phyloP scores from a whole-genome alignment of 371 early-diverging fungal species.

The Mortierella sp. region DNA sequence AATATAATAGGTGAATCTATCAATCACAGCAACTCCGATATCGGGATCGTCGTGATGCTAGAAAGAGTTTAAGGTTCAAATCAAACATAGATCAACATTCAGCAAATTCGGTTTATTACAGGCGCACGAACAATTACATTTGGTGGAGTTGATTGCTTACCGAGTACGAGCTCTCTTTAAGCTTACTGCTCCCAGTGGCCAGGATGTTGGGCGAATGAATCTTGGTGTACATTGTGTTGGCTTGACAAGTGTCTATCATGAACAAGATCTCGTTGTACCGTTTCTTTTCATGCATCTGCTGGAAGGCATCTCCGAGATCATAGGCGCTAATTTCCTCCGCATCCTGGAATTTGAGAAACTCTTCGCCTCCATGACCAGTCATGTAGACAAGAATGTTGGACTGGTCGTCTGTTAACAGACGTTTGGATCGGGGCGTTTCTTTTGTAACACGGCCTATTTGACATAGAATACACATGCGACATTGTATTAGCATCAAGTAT shows the following conservation, averaged over 20 bases:
- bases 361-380: constrained; percentile 99
- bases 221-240: constrained; percentile 93
- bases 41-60: constrained; percentile 91
- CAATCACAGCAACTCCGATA: constrained; percentile 96
- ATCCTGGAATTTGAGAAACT: constrained; percentile 98
- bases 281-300: constrained; percentile 96
- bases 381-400: constrained; percentile 96
- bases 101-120: no score
- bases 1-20: constrained; percentile 95
- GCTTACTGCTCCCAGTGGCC: constrained; percentile 88
- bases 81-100: neutral
- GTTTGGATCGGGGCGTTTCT: constrained; percentile 90
- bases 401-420: constrained; percentile 92
- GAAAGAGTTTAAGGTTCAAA: neutral
- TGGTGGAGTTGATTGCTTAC: constrained; percentile 51
- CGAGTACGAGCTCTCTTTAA: constrained; percentile 95
- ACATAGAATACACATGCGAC: neutral
- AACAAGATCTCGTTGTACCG: constrained; percentile 96
- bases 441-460: constrained; percentile 75
- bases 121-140: neutral
- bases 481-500: neutral
- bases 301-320: constrained; percentile 95
- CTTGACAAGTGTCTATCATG: constrained; percentile 98
- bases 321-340: constrained; percentile 94
- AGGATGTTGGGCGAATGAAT: constrained; percentile 94